Percentiles rank a stretch among this genome's conserved stretches.
phyloP scores from a whole-genome alignment of 345 rosid species.

The Eucalyptus lansdowneana region DNA sequence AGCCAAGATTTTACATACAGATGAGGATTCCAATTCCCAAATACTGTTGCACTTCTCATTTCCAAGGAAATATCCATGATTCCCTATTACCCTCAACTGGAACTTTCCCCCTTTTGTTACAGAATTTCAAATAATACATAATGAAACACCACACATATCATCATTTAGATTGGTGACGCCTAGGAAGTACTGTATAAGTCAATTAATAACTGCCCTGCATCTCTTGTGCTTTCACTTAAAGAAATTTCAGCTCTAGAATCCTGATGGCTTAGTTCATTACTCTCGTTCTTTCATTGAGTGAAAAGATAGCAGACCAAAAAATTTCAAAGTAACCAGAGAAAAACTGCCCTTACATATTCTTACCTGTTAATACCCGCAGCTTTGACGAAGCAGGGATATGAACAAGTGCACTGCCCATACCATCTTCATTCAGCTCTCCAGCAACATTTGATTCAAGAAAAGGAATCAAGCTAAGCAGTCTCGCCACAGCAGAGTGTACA shows the following conservation, averaged over 20 bases:
- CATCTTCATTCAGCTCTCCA: constrained; percentile 22
- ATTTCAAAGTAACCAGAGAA: neutral
- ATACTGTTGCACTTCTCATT: neutral
- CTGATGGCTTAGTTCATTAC: neutral
- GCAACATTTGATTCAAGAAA: constrained; percentile 33
- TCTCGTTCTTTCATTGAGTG: neutral
- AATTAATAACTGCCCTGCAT: neutral
- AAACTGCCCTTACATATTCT: neutral
- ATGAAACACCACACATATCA: neutral
- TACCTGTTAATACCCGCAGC: constrained; percentile 65
- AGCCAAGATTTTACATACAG: neutral
- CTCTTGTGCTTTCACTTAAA: neutral
- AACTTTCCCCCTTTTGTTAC: neutral
- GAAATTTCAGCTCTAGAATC: neutral
- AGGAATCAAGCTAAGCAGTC: constrained; percentile 48
- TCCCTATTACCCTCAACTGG: neutral
- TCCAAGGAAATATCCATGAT: neutral
- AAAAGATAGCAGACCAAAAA: neutral
- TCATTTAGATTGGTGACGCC: neutral
- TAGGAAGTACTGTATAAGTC: neutral
- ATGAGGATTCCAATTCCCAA: neutral
- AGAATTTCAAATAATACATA: neutral
- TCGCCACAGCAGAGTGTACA: constrained; percentile 42
- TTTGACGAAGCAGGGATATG: constrained; percentile 35
- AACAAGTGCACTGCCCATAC: constrained; percentile 24